phyloP scores from a whole-genome alignment of 305 asterid species.

The Fraxinus baroniana region DNA sequence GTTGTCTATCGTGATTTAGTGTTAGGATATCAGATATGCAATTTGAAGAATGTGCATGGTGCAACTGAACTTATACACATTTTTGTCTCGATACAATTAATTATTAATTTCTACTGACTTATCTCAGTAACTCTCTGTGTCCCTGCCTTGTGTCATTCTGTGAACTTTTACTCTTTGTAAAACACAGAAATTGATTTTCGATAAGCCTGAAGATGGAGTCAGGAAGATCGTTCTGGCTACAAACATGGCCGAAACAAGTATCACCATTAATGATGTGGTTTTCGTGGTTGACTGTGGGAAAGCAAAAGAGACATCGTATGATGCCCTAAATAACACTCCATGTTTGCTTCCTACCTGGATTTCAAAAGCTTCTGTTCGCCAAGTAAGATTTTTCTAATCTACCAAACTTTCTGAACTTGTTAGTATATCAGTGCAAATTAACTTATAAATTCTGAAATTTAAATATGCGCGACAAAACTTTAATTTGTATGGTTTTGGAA shows the following conservation, averaged over 20 bases:
- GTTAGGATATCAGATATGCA: neutral
- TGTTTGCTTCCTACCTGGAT: constrained; percentile 97
- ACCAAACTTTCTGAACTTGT: neutral
- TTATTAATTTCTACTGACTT: neutral
- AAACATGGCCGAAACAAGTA: constrained; percentile 96
- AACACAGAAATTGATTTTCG: constrained; percentile 84
- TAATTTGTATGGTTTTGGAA: neutral
- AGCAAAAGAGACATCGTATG: constrained; percentile 96
- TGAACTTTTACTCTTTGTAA: constrained; percentile 13
- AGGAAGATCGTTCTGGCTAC: constrained; percentile 95
- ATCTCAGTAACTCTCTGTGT: constrained; percentile 11
- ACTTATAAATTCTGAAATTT: constrained; percentile 1
- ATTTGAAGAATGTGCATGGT: neutral
- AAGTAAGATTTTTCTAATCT: constrained; percentile 41
- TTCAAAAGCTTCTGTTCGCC: constrained; percentile 94
- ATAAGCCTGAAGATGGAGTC: constrained; percentile 76
- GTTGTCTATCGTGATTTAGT: neutral
- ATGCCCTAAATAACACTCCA: constrained; percentile 91
- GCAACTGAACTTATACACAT: constrained; percentile 10
- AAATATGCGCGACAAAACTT: neutral
- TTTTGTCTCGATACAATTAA: neutral
- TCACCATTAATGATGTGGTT: constrained; percentile 91
- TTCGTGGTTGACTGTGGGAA: constrained; percentile 95
- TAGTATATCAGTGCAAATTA: neutral
- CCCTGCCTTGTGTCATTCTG: constrained; percentile 6